Conservation (phyloP, 2,329 filamentous ascomycete species). For the Aspergillus sclerotialis region DNA sequence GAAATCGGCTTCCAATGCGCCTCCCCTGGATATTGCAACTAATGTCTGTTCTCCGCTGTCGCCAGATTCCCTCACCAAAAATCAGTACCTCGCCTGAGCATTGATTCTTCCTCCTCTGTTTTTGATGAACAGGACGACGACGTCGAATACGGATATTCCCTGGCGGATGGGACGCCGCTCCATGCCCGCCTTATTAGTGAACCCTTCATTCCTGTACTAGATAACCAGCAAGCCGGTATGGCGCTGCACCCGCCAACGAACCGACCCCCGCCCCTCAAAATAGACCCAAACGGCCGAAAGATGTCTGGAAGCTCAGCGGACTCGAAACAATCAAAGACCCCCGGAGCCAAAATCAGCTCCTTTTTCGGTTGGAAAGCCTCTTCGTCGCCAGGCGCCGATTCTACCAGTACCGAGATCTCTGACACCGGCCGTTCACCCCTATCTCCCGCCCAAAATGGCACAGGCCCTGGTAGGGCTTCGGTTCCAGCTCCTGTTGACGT, state of each 20-base stretch:
- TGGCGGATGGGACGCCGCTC: constrained; percentile 31
- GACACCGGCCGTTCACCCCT: constrained; percentile 53
- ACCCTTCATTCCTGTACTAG: constrained; percentile 54
- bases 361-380: constrained; percentile 62
- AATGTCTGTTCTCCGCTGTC: constrained; percentile 17
- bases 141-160: constrained; percentile 21
- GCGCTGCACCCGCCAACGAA: constrained; percentile 36
- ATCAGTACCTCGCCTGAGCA: constrained; percentile 24
- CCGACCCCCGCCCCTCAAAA: constrained; percentile 37
- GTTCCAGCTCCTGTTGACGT: constrained; percentile 45
- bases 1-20: constrained; percentile 3
- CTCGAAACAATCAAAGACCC: constrained; percentile 42
- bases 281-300: constrained; percentile 32
- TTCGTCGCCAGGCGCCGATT: constrained; percentile 49
- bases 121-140: constrained; percentile 20
- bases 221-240: constrained; percentile 59
- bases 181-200: constrained; percentile 38
- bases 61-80: constrained; percentile 35
- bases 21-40: constrained; percentile 13
- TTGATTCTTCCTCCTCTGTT: constrained; percentile 23
- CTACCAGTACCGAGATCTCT: constrained; percentile 57
- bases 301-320: constrained; percentile 28
- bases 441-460: constrained; percentile 41
- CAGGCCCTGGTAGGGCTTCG: constrained; percentile 27
- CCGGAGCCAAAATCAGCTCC: constrained; percentile 53